Evolutionary conservation across 2,329 filamentous ascomycete species (phyloP), one percentile per base, ranked within the genome.

Genomic region (Claviceps spartinae): DNA sequence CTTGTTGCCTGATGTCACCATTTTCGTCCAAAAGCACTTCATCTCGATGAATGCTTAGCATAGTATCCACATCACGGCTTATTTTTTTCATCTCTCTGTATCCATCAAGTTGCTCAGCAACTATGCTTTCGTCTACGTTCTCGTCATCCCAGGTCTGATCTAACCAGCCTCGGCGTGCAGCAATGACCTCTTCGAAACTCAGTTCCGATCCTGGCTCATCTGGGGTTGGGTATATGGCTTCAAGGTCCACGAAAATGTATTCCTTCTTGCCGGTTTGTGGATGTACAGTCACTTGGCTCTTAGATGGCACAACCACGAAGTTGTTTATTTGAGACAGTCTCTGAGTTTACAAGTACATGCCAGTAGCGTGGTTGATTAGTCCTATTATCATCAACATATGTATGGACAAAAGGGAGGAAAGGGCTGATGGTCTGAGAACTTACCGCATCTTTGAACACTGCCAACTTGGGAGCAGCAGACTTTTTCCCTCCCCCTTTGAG

Each of bases 381-480:
- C 89, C 90, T 96, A 80, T 79, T 76, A 78, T 82, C 76, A 89
- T 93, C 88, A 93, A 93, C 80, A 88, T 76, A 67, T 76, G 77
- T 59, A 58, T 57, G 57, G 60, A 57, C 57, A 58, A 60, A 24
- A 43, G 8, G 16, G 26, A 26, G 16, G 14, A 11, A 18, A 9
- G 24, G 14, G n/a, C 30, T 34, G n/a, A 18, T 9, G n/a, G 26
- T 14, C 26, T 22, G 16, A 5, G 14, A 58, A 61, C 67, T 61
- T 85, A 98, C 93, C 86, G 86, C 76, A 76, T 98, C 93, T 75
- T 87, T 91, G 75, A 96, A 98, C 46, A 98, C 80, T 63, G 84
- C 75, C 82, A 98, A 85, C 75, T 96, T 97, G 51, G 83, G 76
- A 43, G 62, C 62, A 51, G 77, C 81, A 44, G 75, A 80, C 71